Evolutionary conservation across 179 eudicot species (phyloP).

Genomic region (Monotropa hypopitys): DNA sequence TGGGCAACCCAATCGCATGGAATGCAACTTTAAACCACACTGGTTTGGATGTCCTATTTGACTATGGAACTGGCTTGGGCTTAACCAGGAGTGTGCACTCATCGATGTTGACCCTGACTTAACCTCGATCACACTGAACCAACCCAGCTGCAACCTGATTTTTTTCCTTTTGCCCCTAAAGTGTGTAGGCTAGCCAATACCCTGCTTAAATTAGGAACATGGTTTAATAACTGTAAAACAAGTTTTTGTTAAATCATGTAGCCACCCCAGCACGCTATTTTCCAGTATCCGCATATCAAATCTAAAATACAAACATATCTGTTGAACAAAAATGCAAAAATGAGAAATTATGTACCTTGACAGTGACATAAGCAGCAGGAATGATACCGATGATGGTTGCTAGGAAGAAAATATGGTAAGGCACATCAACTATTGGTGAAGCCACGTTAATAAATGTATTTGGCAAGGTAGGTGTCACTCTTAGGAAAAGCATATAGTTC

Average conservation of each 20-base stretch:
- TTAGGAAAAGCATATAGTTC: conserved; percentile 85
- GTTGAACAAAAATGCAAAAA: not conserved
- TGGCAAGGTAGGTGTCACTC: conserved; percentile 88
- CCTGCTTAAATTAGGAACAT: not conserved
- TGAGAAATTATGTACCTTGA: conserved; percentile 41
- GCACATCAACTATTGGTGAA: conserved; percentile 86
- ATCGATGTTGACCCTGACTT: not conserved
- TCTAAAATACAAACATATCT: not conserved
- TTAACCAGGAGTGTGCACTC: not conserved
- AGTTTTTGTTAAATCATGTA: not conserved
- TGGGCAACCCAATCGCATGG: not conserved
- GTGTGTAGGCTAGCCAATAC: not conserved
- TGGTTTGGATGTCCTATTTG: not conserved
- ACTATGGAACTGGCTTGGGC: not conserved
- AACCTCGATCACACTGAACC: not conserved
- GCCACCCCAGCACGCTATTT: not conserved
- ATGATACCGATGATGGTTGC: conserved; percentile 68
- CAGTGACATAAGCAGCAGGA: conserved; percentile 90
- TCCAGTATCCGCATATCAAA: not conserved
- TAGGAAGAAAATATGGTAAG: conserved; percentile 76
- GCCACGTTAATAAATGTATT: conserved; percentile 84
- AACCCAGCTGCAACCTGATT: not conserved
- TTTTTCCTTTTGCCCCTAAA: not conserved
- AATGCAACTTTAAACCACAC: not conserved
- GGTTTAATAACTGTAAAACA: not conserved